Percentiles rank a stretch among this genome's conserved stretches.
These are phyloP conservation scores for Boletellus deceptivus DNA, from an alignment of 1,284 basidiomycete species.

Conservation along the genomic window DNA sequence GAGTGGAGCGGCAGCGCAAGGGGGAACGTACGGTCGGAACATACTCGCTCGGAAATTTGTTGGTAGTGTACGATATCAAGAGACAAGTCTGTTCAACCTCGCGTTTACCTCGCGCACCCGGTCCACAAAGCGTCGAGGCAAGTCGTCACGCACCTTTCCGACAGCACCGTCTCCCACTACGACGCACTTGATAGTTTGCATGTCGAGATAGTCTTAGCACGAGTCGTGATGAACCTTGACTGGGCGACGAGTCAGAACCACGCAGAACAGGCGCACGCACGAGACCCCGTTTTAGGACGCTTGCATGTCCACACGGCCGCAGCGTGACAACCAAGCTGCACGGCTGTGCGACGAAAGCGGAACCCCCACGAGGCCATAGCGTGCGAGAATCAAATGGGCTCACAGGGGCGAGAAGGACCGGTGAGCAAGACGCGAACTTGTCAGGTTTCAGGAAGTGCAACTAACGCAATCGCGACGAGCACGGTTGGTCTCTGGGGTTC, in stretches of 20 bases:
- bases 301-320: constrained; percentile 15
- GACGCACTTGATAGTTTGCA: constrained; percentile 98
- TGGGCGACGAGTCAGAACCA: constrained; percentile 17
- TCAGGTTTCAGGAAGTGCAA: constrained; percentile 18
- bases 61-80: constrained; percentile 99
- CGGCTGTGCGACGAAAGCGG: constrained; percentile 25
- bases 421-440: constrained; percentile 22
- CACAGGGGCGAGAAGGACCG: constrained; percentile 17
- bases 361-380: constrained; percentile 5
- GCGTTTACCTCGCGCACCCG: constrained; percentile 10
- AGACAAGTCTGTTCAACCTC: constrained; percentile 78
- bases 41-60: constrained; percentile 98
- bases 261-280: constrained; percentile 14
- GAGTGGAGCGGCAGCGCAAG: not conserved
- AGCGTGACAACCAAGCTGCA: constrained; percentile 33
- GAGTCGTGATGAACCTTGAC: constrained; percentile 13
- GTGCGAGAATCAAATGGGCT: constrained; percentile 14
- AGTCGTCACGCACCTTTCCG: constrained; percentile 78
- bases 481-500: constrained; percentile 24
- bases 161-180: constrained; percentile 99
- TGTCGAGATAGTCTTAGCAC: constrained; percentile 34
- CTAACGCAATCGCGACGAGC: constrained; percentile 29
- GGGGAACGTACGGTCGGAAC: constrained; percentile 87
- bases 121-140: not conserved
- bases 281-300: constrained; percentile 22